Evolutionary conservation across 1,284 basidiomycete genomes (phyloP), one percentile per base, ranked within the genome.

Genomic region (Cryptococcus floricola): DNA sequence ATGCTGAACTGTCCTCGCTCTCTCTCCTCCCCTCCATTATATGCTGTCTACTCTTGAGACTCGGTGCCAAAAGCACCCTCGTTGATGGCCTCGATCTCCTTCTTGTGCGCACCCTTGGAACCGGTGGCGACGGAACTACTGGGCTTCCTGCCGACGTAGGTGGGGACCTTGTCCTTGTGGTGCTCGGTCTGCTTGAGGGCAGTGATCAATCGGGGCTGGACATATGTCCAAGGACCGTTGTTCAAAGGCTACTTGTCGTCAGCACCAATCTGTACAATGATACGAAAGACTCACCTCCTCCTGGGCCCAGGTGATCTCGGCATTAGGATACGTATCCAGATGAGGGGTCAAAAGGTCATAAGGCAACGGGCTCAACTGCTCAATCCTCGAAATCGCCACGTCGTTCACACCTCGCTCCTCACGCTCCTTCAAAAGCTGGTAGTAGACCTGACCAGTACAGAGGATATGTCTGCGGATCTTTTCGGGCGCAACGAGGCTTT

Each of bases 311-410:
- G 91, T 80, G 44, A 96, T 76, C 64, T 89, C 87, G 28, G 93
- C 91, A 74, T 98, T 96, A 62, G 93, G 91, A 81, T 97, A 98
- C 78, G 86, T 87, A 81, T 98, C 95, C 39, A 97, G 82, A 75
- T 94, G 89, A 27, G 89, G 86, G 25, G 87, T 91, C 70, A 91
- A 86, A 54, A 91, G 77, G 69, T 97, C 93, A 74, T 98, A 98
- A 48, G 96, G 94, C 83, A 98, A 89, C 1, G 95, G 96, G 42
- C 89, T 91, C 54, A 98, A 71, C 79, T 98, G 95, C 77, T 99
- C 96, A 49, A 98, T 76, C 54, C 96, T 83, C 68, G 90, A 93
- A 71, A 98, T 97, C 37, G 88, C 95, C 58, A 98, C 83, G 71
- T 98, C 88, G 67, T 89, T 89, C 80, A 94, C 87, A 37, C 89